A percentile compares a stretch with the other conserved stretches of the same genome.
phyloP scores from a whole-genome alignment of 2,329 filamentous ascomycete genomes.

The Fusarium drepaniforme region DNA sequence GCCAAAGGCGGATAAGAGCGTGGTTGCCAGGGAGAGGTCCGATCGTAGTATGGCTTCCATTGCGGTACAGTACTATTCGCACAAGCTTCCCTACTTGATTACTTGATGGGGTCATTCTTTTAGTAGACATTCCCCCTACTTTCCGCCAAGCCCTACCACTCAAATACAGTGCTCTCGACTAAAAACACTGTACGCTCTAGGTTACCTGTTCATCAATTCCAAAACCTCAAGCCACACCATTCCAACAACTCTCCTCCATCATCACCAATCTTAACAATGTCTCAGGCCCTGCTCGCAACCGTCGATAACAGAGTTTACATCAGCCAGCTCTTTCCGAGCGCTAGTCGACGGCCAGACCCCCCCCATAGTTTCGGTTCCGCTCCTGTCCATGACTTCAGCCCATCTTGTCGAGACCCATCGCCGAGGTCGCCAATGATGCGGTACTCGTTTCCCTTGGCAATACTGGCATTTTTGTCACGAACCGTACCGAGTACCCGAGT shows the following conservation, averaged over 20 bases:
- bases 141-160: background rate
- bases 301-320: background rate
- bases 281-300: slow-evolving; percentile 5
- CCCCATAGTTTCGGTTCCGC: background rate
- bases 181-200: background rate
- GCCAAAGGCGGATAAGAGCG: slow-evolving; percentile 6
- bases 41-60: background rate
- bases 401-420: background rate
- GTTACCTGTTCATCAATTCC: background rate
- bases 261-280: background rate
- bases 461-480: background rate
- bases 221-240: slow-evolving; percentile 21
- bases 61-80: background rate
- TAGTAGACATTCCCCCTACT: background rate
- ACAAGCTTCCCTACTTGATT: background rate
- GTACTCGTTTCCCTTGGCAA: background rate
- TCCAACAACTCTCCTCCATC: slow-evolving; percentile 21
- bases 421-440: background rate
- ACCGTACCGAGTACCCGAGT: background rate
- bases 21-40: background rate
- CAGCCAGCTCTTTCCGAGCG: background rate
- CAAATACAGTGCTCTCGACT: background rate
- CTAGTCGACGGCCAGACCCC: background rate
- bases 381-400: background rate
- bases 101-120: background rate